Conservation (phyloP, 1,284 basidiomycete genomes). For the Ganoderma lingzhi region DNA sequence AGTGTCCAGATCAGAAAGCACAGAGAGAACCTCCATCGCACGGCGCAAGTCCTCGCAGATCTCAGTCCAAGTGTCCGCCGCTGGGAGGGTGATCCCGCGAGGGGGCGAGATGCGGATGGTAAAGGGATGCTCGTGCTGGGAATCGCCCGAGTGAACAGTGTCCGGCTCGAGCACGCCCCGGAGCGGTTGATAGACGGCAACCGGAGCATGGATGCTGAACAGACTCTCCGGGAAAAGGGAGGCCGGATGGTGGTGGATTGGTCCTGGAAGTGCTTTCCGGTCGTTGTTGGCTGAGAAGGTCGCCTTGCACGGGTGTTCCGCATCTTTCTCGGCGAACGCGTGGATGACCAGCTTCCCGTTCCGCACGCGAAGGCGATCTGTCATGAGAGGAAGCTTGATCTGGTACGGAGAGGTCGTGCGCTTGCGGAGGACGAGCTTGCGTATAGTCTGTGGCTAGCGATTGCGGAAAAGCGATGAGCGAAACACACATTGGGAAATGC, state of each 20-base stretch:
- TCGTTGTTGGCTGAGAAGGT: neutral
- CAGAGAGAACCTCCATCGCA: slow-evolving; percentile 26
- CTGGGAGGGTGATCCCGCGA: neutral
- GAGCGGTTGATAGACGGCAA: neutral
- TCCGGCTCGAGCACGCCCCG: neutral
- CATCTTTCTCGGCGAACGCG: neutral
- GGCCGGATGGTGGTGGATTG: neutral
- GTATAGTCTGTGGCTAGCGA: slow-evolving; percentile 25
- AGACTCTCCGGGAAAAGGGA: neutral
- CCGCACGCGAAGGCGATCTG: slow-evolving; percentile 22
- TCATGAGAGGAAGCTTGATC: slow-evolving; percentile 30
- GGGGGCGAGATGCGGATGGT: neutral
- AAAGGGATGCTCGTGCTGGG: neutral
- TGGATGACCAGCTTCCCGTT: slow-evolving; percentile 15
- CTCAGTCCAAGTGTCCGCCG: slow-evolving; percentile 30
- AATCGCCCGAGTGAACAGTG: neutral
- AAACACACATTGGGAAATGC: neutral
- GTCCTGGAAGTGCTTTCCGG: neutral
- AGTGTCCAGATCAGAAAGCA: slow-evolving; percentile 18
- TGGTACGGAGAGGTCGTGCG: slow-evolving; percentile 33
- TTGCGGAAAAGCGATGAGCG: neutral
- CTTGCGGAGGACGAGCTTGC: slow-evolving; percentile 30
- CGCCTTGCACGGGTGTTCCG: slow-evolving; percentile 1
- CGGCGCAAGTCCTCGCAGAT: slow-evolving; percentile 29
- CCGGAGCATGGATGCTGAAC: neutral